phyloP scores from a whole-genome alignment of 75 land plant species.

The Cunninghamia lanceolata region DNA sequence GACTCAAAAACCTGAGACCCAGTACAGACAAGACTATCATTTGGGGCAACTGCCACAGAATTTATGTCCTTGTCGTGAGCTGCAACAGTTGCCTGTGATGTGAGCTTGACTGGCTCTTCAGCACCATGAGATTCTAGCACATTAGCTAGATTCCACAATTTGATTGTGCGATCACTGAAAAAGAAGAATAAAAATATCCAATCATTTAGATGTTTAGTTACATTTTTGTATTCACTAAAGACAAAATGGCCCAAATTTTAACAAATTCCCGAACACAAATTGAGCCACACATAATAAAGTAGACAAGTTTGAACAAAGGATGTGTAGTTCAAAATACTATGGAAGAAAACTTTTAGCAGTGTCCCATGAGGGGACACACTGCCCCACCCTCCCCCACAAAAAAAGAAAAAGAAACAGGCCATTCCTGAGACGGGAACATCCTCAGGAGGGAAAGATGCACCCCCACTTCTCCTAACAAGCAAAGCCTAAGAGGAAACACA shows the following conservation, averaged over 20 bases:
- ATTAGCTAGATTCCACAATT: constrained; percentile 72
- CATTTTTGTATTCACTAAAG: not conserved
- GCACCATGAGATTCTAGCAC: constrained; percentile 25
- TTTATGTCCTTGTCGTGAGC: constrained; percentile 98
- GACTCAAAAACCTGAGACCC: constrained; percentile 80
- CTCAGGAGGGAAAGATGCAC: too few relatives aligned
- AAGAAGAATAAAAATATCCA: constrained; percentile 6
- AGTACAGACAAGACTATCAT: constrained; percentile 86
- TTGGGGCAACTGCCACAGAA: constrained; percentile 81
- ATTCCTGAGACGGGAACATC: too few relatives aligned
- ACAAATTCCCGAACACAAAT: constrained; percentile 37
- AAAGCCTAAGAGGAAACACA: too few relatives aligned
- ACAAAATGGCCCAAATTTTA: not conserved
- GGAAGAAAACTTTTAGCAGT: not conserved
- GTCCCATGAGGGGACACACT: too few relatives aligned
- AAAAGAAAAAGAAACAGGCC: too few relatives aligned
- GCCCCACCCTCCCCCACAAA: too few relatives aligned
- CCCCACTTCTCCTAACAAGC: too few relatives aligned
- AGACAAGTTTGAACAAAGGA: not conserved
- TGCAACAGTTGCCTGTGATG: constrained; percentile 67
- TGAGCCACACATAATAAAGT: constrained; percentile 13
- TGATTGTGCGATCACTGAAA: constrained; percentile 83
- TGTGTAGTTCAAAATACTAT: not conserved
- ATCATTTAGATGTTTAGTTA: not conserved
- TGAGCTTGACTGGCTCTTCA: constrained; percentile 34